Percentiles rank a stretch among this genome's conserved stretches.
These are phyloP conservation scores for Metschnikowia drakensbergensis DNA, from an alignment of 805 yeast genomes.

Conservation along the genomic window DNA sequence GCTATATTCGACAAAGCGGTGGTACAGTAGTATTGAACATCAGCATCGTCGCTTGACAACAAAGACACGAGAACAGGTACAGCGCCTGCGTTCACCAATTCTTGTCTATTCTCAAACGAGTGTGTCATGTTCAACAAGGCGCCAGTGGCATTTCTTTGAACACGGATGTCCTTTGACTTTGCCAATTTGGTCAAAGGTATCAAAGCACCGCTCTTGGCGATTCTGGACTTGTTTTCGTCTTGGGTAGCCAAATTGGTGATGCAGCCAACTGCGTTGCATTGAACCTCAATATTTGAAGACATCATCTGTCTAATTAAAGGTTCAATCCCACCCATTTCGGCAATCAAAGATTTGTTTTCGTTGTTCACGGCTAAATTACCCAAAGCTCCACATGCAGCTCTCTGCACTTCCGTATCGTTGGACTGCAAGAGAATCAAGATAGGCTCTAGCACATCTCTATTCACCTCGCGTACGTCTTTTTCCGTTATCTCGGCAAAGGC, in stretches of 20 bases:
- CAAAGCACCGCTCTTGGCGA: slow-evolving; percentile 94
- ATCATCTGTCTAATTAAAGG: slow-evolving; percentile 97
- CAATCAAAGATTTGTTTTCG: slow-evolving; percentile 87
- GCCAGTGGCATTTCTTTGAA: slow-evolving; percentile 98
- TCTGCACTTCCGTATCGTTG: slow-evolving; percentile 89
- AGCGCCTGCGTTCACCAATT: slow-evolving; percentile 95
- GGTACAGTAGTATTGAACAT: slow-evolving; percentile 97
- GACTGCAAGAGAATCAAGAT: slow-evolving; percentile 82
- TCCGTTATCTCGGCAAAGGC: slow-evolving; percentile 99
- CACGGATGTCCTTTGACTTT: slow-evolving; percentile 89
- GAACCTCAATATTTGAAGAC: slow-evolving; percentile 95
- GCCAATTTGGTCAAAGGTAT: slow-evolving; percentile 93
- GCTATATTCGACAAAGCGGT: slow-evolving; percentile 97
- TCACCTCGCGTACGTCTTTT: slow-evolving; percentile 87
- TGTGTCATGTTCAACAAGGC: slow-evolving; percentile 98
- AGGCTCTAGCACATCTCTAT: slow-evolving; percentile 89
- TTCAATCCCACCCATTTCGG: slow-evolving; percentile 96
- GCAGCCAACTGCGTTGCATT: slow-evolving; percentile 98
- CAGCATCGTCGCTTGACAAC: slow-evolving; percentile 83
- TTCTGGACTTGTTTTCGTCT: slow-evolving; percentile 93
- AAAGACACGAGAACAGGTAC: slow-evolving; percentile 92
- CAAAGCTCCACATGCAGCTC: slow-evolving; percentile 98
- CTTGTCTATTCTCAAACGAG: slow-evolving; percentile 92
- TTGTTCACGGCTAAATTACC: slow-evolving; percentile 98
- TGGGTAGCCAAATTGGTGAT: slow-evolving; percentile 97